Percentiles rank a stretch among this genome's conserved stretches.
Evolutionary conservation across 2,329 filamentous ascomycete species (phyloP).

Genomic region (Beauveria australis): DNA sequence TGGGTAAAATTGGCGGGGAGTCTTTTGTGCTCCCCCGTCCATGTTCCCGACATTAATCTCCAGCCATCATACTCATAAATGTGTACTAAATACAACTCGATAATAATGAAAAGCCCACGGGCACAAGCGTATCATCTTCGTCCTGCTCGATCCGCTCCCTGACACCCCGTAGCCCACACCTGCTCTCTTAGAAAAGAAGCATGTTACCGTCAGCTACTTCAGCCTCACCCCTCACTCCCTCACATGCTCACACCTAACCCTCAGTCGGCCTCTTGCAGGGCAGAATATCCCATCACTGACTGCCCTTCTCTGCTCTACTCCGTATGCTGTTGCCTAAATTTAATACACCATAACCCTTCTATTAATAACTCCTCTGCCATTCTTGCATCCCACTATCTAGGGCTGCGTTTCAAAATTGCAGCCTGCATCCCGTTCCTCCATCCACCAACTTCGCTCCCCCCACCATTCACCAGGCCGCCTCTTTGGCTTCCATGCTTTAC

Average conservation of each 20-base stretch:
- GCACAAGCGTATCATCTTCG: too few relatives aligned
- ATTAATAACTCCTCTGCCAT: neutral
- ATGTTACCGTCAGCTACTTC: neutral
- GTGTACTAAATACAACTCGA: neutral
- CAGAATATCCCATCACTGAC: too few relatives aligned
- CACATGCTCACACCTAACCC: neutral
- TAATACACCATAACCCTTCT: neutral
- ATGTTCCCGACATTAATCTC: neutral
- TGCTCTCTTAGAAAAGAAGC: too few relatives aligned
- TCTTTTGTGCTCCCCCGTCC: too few relatives aligned
- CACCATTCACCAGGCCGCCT: neutral
- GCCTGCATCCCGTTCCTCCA: neutral
- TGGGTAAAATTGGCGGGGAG: neutral
- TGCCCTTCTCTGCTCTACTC: too few relatives aligned
- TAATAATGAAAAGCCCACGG: too few relatives aligned
- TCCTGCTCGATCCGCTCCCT: too few relatives aligned
- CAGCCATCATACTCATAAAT: neutral
- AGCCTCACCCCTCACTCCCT: neutral
- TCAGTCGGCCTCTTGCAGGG: neutral
- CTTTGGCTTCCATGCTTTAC: neutral
- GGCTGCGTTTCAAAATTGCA: neutral
- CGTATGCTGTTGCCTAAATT: neutral
- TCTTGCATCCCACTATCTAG: neutral
- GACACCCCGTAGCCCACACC: too few relatives aligned
- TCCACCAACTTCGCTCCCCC: neutral